A percentile compares a stretch with the other conserved stretches of the same genome.
Evolutionary conservation across 2,329 filamentous ascomycete species (phyloP).

Genomic region (Nannizziopsis barbatae): DNA sequence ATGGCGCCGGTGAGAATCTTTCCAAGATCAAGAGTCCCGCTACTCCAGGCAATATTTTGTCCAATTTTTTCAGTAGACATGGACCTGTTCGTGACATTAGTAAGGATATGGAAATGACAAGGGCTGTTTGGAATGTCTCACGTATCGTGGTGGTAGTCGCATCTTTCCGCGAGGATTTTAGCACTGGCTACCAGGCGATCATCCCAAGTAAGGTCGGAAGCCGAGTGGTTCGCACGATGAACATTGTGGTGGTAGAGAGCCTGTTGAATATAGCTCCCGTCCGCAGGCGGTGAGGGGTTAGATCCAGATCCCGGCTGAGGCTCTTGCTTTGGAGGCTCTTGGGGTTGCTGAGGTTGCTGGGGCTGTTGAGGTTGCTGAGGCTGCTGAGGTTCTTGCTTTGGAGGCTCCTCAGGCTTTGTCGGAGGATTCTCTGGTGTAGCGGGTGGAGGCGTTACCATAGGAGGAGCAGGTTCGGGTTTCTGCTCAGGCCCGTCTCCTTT

Average conservation of each 20-base stretch:
- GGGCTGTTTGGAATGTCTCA: constrained; percentile 38
- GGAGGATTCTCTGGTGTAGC: no score
- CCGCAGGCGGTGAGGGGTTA: constrained; percentile 1
- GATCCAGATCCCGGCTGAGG: constrained; percentile 5
- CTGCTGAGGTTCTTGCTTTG: no score
- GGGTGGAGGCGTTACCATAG: no score
- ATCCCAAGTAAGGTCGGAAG: constrained; percentile 53
- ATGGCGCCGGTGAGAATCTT: constrained; percentile 67
- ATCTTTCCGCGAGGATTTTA: constrained; percentile 50
- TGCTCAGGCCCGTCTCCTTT: no score
- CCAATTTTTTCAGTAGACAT: constrained; percentile 56
- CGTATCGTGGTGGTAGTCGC: constrained; percentile 66
- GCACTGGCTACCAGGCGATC: constrained; percentile 54
- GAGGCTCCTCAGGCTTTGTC: no score
- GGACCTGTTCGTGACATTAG: background rate
- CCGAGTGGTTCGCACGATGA: constrained; percentile 73
- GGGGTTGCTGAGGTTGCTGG: background rate
- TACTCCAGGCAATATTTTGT: constrained; percentile 77
- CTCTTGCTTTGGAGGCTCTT: background rate
- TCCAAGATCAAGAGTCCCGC: constrained; percentile 47
- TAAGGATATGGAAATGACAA: background rate
- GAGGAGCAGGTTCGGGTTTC: no score
- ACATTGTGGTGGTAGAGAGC: constrained; percentile 67
- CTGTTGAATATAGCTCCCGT: constrained; percentile 28
- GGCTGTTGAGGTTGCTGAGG: no score